A percentile compares a stretch with the other conserved stretches of the same genome.
phyloP scores from a whole-genome alignment of 1,139 yeast species.

The Geotrichum reessii region DNA sequence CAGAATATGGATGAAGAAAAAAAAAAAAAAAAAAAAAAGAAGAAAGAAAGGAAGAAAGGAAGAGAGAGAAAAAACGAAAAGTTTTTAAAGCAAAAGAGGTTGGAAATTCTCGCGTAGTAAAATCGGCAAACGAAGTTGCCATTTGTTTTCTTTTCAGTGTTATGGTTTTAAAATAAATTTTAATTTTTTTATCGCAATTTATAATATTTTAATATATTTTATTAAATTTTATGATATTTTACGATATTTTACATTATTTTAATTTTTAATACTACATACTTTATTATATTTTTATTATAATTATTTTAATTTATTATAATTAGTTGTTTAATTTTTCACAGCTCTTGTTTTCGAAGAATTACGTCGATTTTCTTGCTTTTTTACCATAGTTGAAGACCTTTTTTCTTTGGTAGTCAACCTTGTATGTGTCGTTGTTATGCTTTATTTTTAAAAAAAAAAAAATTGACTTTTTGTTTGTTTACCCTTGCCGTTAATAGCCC shows the following conservation, averaged over 20 bases:
- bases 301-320: too few relatives aligned
- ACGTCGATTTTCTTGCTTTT: neutral
- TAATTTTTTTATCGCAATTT: too few relatives aligned
- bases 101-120: neutral
- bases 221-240: too few relatives aligned
- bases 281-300: too few relatives aligned
- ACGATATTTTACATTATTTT: too few relatives aligned
- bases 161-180: too few relatives aligned
- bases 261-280: too few relatives aligned
- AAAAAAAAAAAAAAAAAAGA: slow-evolving; percentile 17
- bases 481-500: neutral
- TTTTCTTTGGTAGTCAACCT: too few relatives aligned
- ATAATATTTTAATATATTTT: too few relatives aligned
- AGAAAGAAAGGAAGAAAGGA: slow-evolving; percentile 14
- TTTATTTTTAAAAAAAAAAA: too few relatives aligned
- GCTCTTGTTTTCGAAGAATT: neutral
- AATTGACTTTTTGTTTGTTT: neutral
- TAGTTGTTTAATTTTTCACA: too few relatives aligned
- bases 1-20: slow-evolving; percentile 12
- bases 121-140: neutral
- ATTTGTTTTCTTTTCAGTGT: neutral
- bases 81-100: slow-evolving; percentile 1
- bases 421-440: too few relatives aligned
- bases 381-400: neutral
- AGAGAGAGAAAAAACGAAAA: neutral